Percentiles rank a stretch among this genome's conserved stretches.
phyloP scores from a whole-genome alignment of 1,139 yeast species.

The Chernovozyma aurita region DNA sequence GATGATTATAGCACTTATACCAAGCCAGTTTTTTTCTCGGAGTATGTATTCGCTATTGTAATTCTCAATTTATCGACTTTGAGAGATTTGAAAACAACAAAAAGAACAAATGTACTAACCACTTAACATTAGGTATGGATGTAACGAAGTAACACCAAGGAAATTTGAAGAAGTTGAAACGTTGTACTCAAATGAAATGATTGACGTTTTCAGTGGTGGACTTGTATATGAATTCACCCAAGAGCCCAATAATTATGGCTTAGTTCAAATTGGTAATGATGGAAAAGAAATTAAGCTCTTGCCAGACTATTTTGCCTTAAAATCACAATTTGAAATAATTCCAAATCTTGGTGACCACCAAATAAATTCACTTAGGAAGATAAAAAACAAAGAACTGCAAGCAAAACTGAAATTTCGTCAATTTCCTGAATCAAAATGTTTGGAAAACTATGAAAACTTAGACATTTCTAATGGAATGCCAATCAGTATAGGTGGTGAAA shows the following conservation, averaged over 20 bases:
- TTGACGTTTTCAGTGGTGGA: constrained; percentile 84
- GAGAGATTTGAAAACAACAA: no score
- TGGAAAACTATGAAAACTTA: constrained; percentile 44
- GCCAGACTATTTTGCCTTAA: constrained; percentile 51
- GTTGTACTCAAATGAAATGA: constrained; percentile 71
- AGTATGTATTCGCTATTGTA: constrained; percentile 37
- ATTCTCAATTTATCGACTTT: no score
- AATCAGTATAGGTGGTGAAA: constrained; percentile 34
- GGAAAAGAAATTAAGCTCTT: constrained; percentile 54
- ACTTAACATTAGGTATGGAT: constrained; percentile 48
- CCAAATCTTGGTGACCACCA: constrained; percentile 23
- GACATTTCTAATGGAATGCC: constrained; percentile 50
- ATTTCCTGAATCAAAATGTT: constrained; percentile 35
- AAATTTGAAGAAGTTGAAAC: constrained; percentile 72
- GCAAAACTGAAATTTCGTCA: constrained; percentile 20
- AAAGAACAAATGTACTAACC: no score
- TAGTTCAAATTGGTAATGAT: constrained; percentile 54
- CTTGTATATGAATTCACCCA: constrained; percentile 87
- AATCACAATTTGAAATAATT: constrained; percentile 39
- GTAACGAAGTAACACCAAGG: constrained; percentile 81
- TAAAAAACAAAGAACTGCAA: constrained; percentile 23
- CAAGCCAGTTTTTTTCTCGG: constrained; percentile 83
- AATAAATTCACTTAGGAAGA: constrained; percentile 22
- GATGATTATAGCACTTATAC: constrained; percentile 64
- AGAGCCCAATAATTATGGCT: constrained; percentile 85